Evolutionary conservation across 129 eudicot genomes (phyloP), one percentile per base, ranked within the genome.

Genomic region (Centaurea solstitialis): DNA sequence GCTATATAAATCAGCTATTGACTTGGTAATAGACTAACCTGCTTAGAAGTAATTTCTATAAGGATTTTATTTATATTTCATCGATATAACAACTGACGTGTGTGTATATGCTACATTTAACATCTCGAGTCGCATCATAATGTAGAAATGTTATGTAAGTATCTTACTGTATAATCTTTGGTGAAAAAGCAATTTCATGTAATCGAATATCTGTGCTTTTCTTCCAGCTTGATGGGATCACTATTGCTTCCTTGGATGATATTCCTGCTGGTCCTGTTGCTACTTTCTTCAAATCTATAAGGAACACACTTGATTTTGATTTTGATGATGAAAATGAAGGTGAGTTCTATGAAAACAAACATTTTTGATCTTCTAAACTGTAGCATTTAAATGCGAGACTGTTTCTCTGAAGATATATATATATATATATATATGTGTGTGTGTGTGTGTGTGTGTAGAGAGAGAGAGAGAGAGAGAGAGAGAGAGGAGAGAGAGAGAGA

Each of bases 261-360:
- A 87, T 95, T 75, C 97, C 99, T 43, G 85, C 84, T 80, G 90
- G 86, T 75, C 84, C 99, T 26, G 93, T 95, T 83, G 68, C 86
- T 53, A 68, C 87, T 24, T 93, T 95, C 88, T 91, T 95, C 90
- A 85, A 87, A 81, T 95, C 99, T 28, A 66, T 95, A 68, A 88
- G 94, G 78, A 87, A 82, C 85, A 95, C 99, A 28, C 80, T 95
- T 87, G 99, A 95, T 88, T 95, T 95, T 78, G 99, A 95, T 82
- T 95, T 91, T 84, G 98, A 87, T 9, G 99, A 95, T 86, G 98
- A 95, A 73, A 88, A 95, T 85, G 97, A 93, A 91, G 99, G 99
- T 95, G 85, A 77, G 88, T 82, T 21, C 24, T 40, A 62, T 43
- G 53, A 43, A 69, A 41, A 40, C 18, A 5, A 68, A 23, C 62